Evolutionary conservation across 495 filamentous ascomycete species (phyloP).

Genomic region (Echria macrotheca): DNA sequence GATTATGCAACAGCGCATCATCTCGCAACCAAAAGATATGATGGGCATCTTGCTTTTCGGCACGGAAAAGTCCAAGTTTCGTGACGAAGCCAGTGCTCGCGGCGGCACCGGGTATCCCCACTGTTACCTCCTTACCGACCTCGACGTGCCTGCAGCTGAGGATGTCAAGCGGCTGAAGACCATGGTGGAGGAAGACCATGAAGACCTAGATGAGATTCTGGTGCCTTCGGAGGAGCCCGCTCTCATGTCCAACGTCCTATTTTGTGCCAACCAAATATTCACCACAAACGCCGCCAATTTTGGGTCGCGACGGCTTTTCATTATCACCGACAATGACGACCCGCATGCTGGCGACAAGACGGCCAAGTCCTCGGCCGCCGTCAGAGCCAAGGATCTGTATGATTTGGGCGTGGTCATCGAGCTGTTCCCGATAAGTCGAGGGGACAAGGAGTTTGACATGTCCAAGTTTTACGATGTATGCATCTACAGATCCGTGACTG

Average conservation of each 20-base stretch:
- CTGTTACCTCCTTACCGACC: constrained; percentile 86
- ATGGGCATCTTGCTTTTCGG: constrained; percentile 95
- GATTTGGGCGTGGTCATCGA: constrained; percentile 92
- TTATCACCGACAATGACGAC: constrained; percentile 92
- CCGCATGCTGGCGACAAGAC: constrained; percentile 70
- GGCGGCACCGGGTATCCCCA: constrained; percentile 71
- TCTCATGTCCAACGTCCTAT: constrained; percentile 85
- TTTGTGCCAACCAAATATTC: constrained; percentile 94
- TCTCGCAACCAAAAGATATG: constrained; percentile 94
- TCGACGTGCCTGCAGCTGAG: constrained; percentile 78
- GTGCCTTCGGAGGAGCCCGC: constrained; percentile 63
- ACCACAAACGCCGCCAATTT: constrained; percentile 94
- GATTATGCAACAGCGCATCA: constrained; percentile 96
- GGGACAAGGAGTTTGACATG: constrained; percentile 71
- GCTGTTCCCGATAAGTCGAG: constrained; percentile 81
- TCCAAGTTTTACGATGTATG: constrained; percentile 87
- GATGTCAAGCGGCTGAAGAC: constrained; percentile 76
- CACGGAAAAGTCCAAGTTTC: constrained; percentile 79
- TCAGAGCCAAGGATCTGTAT: constrained; percentile 90
- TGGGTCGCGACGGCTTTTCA: constrained; percentile 82
- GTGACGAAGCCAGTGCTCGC: constrained; percentile 56
- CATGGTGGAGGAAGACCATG: constrained; percentile 68
- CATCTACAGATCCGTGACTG: too few species aligned
- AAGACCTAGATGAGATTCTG: constrained; percentile 66
- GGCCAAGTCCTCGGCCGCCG: constrained; percentile 67